Evolutionary conservation across 768 basidiomycete genomes (phyloP).

Genomic region (Mycena galopus): DNA sequence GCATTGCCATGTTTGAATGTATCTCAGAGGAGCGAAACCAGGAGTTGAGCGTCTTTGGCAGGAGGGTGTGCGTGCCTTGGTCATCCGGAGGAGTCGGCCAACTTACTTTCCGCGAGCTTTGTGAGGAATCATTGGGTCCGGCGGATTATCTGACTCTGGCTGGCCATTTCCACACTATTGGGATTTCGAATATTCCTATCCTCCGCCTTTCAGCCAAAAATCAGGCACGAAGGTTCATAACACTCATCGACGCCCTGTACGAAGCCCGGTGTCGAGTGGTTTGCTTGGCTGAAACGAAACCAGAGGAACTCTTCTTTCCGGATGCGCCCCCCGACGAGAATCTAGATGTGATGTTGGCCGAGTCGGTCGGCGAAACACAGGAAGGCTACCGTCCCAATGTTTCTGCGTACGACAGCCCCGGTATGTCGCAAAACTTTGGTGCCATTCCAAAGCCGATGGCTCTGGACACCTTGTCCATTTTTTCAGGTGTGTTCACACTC

Average conservation of each 20-base stretch:
- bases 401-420: slow-evolving; percentile 60
- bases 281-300: slow-evolving; percentile 54
- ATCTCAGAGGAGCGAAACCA: slow-evolving; percentile 36
- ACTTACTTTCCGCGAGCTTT: slow-evolving; percentile 65
- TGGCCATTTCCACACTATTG: slow-evolving; percentile 61
- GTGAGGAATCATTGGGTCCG: slow-evolving; percentile 64
- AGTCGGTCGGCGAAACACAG: slow-evolving; percentile 61
- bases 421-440: slow-evolving; percentile 45
- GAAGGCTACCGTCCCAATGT: slow-evolving; percentile 69
- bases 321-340: slow-evolving; percentile 50
- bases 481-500: slow-evolving; percentile 52
- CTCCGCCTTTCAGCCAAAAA: slow-evolving; percentile 66
- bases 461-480: slow-evolving; percentile 67
- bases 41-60: slow-evolving; percentile 62
- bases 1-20: background rate
- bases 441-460: slow-evolving; percentile 44
- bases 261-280: slow-evolving; percentile 54
- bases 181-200: slow-evolving; percentile 63
- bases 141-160: slow-evolving; percentile 72
- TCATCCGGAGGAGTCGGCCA: slow-evolving; percentile 53
- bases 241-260: slow-evolving; percentile 71
- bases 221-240: slow-evolving; percentile 71
- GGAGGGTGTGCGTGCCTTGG: slow-evolving; percentile 60
- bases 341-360: slow-evolving; percentile 57
- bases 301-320: slow-evolving; percentile 67